Evolutionary conservation across 1,139 yeast genomes (phyloP), one percentile per base, ranked within the genome.

Genomic region (Hanseniaspora gamundiae): DNA sequence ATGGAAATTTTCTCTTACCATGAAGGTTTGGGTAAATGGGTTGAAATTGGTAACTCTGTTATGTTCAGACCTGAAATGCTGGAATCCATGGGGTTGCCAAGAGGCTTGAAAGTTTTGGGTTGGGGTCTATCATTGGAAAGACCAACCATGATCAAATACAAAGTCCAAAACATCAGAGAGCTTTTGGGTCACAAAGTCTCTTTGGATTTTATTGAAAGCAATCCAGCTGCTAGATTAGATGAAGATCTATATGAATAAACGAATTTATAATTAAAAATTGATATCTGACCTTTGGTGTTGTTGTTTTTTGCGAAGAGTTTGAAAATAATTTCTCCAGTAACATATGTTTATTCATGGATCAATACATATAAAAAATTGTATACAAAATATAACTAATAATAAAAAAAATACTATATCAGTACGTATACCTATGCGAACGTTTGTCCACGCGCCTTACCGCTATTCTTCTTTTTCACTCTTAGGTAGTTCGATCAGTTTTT

Each of bases 31-130:
- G 80, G 75, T 58, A 91, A 87, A 65, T 93, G 98, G 98, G 98
- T 93, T 51, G 99, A 93, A 71, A 88, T 93, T 60, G 99, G 99
- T 65, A 93, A 93, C 72, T 86, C 96, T 21, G 99, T 98, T 65
- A 83, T 93, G 95, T 93, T 93, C 74, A 80, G 99, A 69, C 98
- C 99, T 21, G 99, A 93, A 67, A 93, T 93, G 99, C 74, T 93
- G 64, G 95, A 87, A 68, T 70, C 95, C 41, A 88, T 91, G 97
- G 98, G 98, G 30, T 74, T 93, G 60, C 98, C 98, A 50, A 80
- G 81, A 70, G 83, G 86, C 62, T 68, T 93, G 70, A 76, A 97
- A 64, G 97, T 91, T 27, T 76, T 87, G 55, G 99, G 99, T 51
- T 93, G 95, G 91, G 99, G 99, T 59, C 73, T 93, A 57, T 83